Conservation (phyloP, 2,329 filamentous ascomycete species). For the Fusarium vanettenii region DNA sequence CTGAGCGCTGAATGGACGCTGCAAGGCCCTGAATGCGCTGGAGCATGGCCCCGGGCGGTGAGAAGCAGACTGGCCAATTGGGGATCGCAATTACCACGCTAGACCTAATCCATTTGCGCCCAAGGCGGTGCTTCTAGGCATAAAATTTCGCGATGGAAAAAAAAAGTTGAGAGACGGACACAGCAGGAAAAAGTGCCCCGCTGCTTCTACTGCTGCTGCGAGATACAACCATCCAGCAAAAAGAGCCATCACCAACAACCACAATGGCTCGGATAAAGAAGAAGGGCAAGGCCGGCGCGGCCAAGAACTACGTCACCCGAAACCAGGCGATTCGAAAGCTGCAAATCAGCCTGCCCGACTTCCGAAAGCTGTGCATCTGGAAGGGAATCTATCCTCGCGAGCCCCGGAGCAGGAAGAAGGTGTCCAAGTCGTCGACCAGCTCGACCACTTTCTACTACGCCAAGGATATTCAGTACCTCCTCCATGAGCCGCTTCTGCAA, state of each 20-base stretch:
- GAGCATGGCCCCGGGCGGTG: slow-evolving; percentile 16
- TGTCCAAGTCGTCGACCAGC: slow-evolving; percentile 87
- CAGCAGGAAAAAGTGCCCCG: slow-evolving; percentile 47
- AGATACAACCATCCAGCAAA: slow-evolving; percentile 31
- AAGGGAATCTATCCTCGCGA: slow-evolving; percentile 99
- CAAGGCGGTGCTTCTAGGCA: slow-evolving; percentile 48
- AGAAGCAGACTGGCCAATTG: slow-evolving; percentile 1
- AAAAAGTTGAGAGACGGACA: slow-evolving; percentile 48
- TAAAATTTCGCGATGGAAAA: slow-evolving; percentile 49
- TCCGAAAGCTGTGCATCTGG: slow-evolving; percentile 98
- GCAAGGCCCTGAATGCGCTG: slow-evolving; percentile 24
- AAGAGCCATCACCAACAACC: slow-evolving; percentile 34
- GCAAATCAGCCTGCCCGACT: slow-evolving; percentile 96
- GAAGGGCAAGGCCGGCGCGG: slow-evolving; percentile 91
- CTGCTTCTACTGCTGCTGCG: slow-evolving; percentile 38
- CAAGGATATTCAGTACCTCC: slow-evolving; percentile 97
- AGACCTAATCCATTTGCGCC: slow-evolving; percentile 10
- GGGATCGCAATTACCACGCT: background rate
- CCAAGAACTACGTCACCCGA: slow-evolving; percentile 98
- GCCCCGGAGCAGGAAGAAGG: slow-evolving; percentile 97
- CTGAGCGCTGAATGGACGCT: slow-evolving; percentile 29
- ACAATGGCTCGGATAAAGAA: slow-evolving; percentile 85
- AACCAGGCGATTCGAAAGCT: slow-evolving; percentile 98
- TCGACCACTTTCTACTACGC: slow-evolving; percentile 93
- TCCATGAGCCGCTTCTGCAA: slow-evolving; percentile 92